Conservation (phyloP, 2,329 filamentous ascomycete genomes). For the Huntiella omanensis region DNA sequence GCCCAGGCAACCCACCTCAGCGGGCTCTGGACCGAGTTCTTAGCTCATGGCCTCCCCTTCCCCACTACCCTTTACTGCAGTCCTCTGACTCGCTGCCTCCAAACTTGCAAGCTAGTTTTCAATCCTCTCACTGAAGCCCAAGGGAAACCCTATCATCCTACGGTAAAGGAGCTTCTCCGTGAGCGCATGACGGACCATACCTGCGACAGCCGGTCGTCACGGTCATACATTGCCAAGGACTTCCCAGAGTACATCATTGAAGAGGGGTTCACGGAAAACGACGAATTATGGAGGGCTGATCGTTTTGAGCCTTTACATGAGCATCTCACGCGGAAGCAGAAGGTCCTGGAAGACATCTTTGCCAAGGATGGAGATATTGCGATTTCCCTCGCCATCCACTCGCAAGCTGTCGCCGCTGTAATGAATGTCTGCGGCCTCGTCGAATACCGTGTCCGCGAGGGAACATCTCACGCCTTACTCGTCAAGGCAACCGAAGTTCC, state of each 20-base stretch:
- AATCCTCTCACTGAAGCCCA: constrained; percentile 19
- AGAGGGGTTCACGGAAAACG: constrained; percentile 33
- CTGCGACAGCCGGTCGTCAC: constrained; percentile 35
- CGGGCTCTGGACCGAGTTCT: constrained; percentile 29
- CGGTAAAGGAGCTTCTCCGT: constrained; percentile 38
- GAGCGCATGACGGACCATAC: constrained; percentile 43
- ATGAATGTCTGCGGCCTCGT: constrained; percentile 23
- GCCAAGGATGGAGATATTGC: constrained; percentile 18
- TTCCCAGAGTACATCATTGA: constrained; percentile 36
- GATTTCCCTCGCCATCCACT: constrained; percentile 32
- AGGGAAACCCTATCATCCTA: constrained; percentile 26
- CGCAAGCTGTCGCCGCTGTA: constrained; percentile 26
- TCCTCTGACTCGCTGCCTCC: constrained; percentile 37
- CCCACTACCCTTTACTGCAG: constrained; percentile 37
- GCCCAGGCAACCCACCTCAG: constrained; percentile 33
- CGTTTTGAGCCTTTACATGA: constrained; percentile 29
- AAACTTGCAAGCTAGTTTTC: constrained; percentile 35
- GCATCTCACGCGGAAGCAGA: constrained; percentile 25
- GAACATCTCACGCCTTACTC: constrained; percentile 33
- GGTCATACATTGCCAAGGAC: constrained; percentile 26
- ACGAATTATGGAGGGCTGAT: constrained; percentile 31
- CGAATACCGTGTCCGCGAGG: constrained; percentile 30
- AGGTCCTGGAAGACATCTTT: constrained; percentile 29
- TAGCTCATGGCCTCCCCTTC: constrained; percentile 28
- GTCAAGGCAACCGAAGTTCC: constrained; percentile 23